Conservation (phyloP, 1,284 basidiomycete species). For the Sanghuangporus weigelae region DNA sequence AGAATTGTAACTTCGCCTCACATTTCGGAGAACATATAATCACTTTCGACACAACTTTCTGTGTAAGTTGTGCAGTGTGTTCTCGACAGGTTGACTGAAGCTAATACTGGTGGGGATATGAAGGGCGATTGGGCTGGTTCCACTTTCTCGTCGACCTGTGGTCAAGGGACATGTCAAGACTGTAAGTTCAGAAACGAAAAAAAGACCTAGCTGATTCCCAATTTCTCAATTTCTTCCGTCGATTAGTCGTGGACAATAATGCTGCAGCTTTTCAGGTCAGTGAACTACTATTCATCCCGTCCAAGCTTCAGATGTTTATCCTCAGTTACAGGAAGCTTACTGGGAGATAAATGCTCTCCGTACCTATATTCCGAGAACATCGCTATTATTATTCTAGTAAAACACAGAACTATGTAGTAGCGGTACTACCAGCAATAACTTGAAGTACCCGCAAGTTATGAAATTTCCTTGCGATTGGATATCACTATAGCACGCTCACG, state of each 20-base stretch:
- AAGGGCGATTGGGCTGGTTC: conserved; percentile 24
- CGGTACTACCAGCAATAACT: too few species aligned
- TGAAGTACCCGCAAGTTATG: too few species aligned
- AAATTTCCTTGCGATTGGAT: too few species aligned
- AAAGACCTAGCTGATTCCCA: not conserved
- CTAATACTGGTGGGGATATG: not conserved
- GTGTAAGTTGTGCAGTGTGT: conserved; percentile 16
- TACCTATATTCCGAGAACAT: conserved; percentile 27
- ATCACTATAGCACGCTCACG: too few species aligned
- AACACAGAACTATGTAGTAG: not conserved
- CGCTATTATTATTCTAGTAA: not conserved
- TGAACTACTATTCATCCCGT: not conserved
- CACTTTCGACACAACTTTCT: conserved; percentile 22
- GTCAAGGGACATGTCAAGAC: conserved; percentile 18
- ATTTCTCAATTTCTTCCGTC: not conserved
- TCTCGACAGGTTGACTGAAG: not conserved
- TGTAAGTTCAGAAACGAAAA: conserved; percentile 18
- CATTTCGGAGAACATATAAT: conserved; percentile 25
- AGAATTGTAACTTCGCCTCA: conserved; percentile 21
- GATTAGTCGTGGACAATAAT: conserved; percentile 28
- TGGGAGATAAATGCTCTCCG: conserved; percentile 35
- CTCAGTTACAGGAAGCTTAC: conserved; percentile 28
- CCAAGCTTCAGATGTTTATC: not conserved
- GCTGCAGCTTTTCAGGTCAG: conserved; percentile 28
- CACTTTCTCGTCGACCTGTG: conserved; percentile 19